Evolutionary conservation across 163 green algal species (phyloP).

Genomic region (Scenedesmus sp.): DNA sequence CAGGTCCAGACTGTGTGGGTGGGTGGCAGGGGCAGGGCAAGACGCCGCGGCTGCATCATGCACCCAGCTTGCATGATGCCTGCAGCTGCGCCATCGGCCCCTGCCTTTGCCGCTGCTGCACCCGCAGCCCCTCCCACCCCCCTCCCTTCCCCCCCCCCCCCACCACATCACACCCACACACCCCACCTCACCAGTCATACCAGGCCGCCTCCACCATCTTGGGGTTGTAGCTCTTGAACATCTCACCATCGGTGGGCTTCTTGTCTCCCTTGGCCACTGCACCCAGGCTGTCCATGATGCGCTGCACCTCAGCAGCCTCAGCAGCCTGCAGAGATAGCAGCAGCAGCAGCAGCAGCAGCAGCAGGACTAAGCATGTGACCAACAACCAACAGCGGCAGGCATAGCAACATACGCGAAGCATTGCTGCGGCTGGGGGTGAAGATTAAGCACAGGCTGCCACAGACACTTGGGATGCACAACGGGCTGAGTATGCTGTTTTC

Average conservation of each 20-base stretch:
- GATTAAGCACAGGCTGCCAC: background rate
- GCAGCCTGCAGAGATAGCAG: conserved; percentile 63
- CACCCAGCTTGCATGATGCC: too few relatives aligned
- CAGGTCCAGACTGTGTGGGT: too few relatives aligned
- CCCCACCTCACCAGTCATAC: conserved; percentile 66
- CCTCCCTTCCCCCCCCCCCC: too few relatives aligned
- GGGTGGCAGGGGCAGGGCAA: too few relatives aligned
- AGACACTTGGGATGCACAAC: too few relatives aligned
- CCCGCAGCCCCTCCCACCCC: too few relatives aligned
- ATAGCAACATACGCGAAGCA: background rate
- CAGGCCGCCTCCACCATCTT: conserved; percentile 78
- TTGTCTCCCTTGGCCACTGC: conserved; percentile 87
- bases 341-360: background rate
- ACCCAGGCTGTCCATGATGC: conserved; percentile 68
- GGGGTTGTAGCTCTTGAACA: conserved; percentile 94
- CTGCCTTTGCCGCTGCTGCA: too few relatives aligned
- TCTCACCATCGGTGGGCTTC: conserved; percentile 84
- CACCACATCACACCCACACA: too few relatives aligned
- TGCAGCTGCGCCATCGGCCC: too few relatives aligned
- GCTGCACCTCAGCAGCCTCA: conserved; percentile 82
- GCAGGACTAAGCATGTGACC: background rate
- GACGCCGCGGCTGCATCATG: too few relatives aligned
- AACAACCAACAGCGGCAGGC: background rate
- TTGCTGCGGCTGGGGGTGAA: background rate
- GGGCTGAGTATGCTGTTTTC: background rate